phyloP scores from a whole-genome alignment of 169 alveolate species.

The Toxoplasma gondii region DNA sequence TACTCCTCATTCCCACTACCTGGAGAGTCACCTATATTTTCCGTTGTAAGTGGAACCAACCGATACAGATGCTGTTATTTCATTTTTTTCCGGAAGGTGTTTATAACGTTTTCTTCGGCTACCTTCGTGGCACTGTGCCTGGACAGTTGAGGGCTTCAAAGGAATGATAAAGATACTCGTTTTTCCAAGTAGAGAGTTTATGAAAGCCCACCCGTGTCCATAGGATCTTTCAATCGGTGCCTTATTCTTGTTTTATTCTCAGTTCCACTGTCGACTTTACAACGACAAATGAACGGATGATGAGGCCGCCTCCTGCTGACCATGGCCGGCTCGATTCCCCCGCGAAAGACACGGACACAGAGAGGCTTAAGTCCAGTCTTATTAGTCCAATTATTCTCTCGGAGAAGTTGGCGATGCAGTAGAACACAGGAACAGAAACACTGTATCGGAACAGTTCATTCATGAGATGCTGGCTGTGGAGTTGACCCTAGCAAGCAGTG shows the following conservation, averaged over 20 bases:
- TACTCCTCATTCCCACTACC: not conserved
- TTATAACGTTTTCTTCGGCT: too few species aligned
- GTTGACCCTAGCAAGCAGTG: too few species aligned
- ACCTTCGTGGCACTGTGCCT: too few species aligned
- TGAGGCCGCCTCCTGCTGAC: conserved; percentile 21
- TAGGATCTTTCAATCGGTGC: not conserved
- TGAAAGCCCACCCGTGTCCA: too few species aligned
- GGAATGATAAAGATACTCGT: too few species aligned
- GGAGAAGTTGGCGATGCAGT: conserved; percentile 29
- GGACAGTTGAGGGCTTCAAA: too few species aligned
- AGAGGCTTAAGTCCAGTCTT: not conserved
- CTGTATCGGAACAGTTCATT: not conserved
- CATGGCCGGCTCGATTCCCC: not conserved
- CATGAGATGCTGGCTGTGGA: too few species aligned
- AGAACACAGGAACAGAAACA: not conserved
- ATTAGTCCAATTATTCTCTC: conserved; percentile 24
- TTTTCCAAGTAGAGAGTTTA: too few species aligned
- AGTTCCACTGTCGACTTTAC: not conserved
- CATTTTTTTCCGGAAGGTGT: too few species aligned
- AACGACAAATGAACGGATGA: conserved; percentile 27
- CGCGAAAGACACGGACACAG: not conserved
- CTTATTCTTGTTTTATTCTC: not conserved
- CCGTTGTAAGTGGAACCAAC: not conserved
- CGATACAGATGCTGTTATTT: too few species aligned
- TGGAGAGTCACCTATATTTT: not conserved